phyloP scores from a whole-genome alignment of 768 basidiomycete species.

The Trametes maxima region DNA sequence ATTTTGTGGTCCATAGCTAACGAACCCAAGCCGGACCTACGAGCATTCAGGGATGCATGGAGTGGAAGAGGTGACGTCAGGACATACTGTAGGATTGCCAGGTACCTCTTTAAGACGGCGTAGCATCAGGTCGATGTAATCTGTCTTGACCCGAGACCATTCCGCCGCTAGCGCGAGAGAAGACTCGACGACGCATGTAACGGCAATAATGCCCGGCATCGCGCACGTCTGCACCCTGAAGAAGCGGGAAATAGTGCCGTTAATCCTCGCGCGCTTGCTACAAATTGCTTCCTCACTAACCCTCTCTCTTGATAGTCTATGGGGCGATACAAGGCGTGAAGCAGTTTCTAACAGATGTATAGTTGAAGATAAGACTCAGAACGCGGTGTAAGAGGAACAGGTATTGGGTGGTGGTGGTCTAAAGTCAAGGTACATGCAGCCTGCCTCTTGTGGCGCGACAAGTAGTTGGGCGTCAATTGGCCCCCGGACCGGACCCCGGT shows the following conservation, averaged over 20 bases:
- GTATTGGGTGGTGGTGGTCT: no score
- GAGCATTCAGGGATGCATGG: background rate
- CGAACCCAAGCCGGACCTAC: constrained; percentile 51
- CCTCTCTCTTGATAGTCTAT: no score
- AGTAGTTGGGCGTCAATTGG: no score
- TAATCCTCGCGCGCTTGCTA: background rate
- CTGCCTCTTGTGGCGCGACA: no score
- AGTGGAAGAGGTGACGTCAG: background rate
- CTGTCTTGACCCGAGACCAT: constrained; percentile 49
- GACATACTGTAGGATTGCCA: constrained; percentile 39
- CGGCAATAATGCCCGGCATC: constrained; percentile 34
- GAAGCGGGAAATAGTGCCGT: no score
- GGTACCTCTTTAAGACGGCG: constrained; percentile 52
- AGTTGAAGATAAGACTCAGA: no score
- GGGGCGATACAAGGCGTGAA: no score
- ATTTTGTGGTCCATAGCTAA: constrained; percentile 66
- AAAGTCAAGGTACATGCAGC: no score
- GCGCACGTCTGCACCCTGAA: constrained; percentile 1
- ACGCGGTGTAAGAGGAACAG: no score
- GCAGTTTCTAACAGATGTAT: no score
- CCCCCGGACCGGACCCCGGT: no score
- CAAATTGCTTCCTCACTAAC: no score
- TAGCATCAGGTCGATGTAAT: constrained; percentile 55
- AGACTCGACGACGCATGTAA: constrained; percentile 64
- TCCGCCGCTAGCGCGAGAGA: constrained; percentile 55